Evolutionary conservation across 1,139 yeast species (phyloP).

Genomic region (Blastobotrys aristatus): DNA sequence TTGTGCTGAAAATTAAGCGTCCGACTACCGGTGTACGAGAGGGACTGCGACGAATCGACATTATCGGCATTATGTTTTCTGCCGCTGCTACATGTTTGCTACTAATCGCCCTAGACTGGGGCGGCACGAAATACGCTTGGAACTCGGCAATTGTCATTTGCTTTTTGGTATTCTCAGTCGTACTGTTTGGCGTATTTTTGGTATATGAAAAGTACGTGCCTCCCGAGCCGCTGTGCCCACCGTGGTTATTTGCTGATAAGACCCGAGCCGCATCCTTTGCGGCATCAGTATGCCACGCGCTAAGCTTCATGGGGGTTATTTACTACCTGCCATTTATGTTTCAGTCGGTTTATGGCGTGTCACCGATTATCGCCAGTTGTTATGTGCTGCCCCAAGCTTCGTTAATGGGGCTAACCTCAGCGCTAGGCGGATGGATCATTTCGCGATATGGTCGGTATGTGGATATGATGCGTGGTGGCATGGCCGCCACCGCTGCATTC

Average conservation of each 20-base stretch:
- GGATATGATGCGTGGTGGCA: slow-evolving; percentile 21
- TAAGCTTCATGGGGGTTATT: slow-evolving; percentile 42
- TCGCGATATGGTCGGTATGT: slow-evolving; percentile 19
- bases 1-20: slow-evolving; percentile 44
- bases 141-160: slow-evolving; percentile 51
- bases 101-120: slow-evolving; percentile 48
- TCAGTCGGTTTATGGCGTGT: slow-evolving; percentile 43
- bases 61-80: slow-evolving; percentile 42
- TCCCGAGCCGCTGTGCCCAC: slow-evolving; percentile 47
- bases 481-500: slow-evolving; percentile 22
- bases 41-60: slow-evolving; percentile 44
- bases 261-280: slow-evolving; percentile 36
- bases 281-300: slow-evolving; percentile 40
- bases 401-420: slow-evolving; percentile 25
- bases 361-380: slow-evolving; percentile 25
- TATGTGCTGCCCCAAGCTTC: slow-evolving; percentile 26
- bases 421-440: slow-evolving; percentile 23
- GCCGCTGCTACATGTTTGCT: slow-evolving; percentile 42
- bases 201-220: slow-evolving; percentile 42
- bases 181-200: slow-evolving; percentile 41
- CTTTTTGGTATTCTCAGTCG: slow-evolving; percentile 38
- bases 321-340: slow-evolving; percentile 49
- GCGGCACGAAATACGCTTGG: slow-evolving; percentile 46
- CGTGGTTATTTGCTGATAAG: slow-evolving; percentile 35
- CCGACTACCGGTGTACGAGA: slow-evolving; percentile 38